Percentiles rank a stretch among this genome's conserved stretches.
Conservation (phyloP, 2,329 filamentous ascomycete genomes). For the Hypocreales sp. region DNA sequence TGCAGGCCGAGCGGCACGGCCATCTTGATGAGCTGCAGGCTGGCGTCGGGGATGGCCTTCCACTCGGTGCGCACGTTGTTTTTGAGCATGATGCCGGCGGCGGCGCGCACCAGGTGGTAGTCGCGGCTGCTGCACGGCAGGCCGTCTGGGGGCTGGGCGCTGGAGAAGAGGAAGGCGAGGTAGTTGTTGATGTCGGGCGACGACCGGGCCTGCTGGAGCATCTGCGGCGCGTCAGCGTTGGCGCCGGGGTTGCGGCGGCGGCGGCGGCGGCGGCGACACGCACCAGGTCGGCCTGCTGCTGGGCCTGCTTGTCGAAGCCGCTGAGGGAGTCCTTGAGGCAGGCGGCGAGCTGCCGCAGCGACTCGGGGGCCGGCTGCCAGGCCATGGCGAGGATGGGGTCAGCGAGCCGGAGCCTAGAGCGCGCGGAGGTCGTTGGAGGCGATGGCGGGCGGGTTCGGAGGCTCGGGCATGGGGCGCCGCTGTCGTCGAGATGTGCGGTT, state of each 20-base stretch:
- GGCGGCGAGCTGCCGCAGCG: constrained; percentile 73
- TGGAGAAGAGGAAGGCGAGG: constrained; percentile 79
- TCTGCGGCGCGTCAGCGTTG: constrained; percentile 36
- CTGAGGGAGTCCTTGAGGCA: constrained; percentile 88
- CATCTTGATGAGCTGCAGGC: constrained; percentile 63
- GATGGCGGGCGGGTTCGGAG: constrained; percentile 1
- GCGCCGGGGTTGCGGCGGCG: too few relatives aligned
- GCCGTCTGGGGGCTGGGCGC: constrained; percentile 42
- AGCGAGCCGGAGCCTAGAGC: too few relatives aligned
- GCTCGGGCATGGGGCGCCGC: too few relatives aligned
- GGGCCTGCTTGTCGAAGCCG: constrained; percentile 60
- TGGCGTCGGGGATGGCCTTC: constrained; percentile 58
- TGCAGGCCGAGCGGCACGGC: constrained; percentile 66
- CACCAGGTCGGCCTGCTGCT: constrained; percentile 82
- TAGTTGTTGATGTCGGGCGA: constrained; percentile 97
- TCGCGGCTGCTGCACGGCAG: constrained; percentile 43
- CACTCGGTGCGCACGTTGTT: constrained; percentile 72
- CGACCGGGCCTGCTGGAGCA: constrained; percentile 77
- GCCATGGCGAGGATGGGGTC: constrained; percentile 66
- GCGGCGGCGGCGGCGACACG: constrained; percentile 20
- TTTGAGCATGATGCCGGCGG: constrained; percentile 88
- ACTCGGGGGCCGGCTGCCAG: constrained; percentile 84
- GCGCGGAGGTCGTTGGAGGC: constrained; percentile 2
- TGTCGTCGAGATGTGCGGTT: too few relatives aligned
- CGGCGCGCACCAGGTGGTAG: constrained; percentile 66